phyloP scores from a whole-genome alignment of 306 rosid species.

The Fragaria vesca region DNA sequence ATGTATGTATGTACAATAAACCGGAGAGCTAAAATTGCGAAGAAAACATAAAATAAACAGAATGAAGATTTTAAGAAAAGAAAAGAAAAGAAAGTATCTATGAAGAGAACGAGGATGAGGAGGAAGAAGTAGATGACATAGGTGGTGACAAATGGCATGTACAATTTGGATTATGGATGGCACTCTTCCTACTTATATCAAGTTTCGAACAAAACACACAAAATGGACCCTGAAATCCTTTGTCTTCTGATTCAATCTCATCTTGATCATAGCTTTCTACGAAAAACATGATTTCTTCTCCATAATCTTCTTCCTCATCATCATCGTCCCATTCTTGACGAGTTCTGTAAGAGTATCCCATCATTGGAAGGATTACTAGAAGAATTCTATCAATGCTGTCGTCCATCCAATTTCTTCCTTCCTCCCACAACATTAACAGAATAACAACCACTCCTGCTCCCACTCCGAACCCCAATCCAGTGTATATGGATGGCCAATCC shows the following conservation, averaged over 20 bases:
- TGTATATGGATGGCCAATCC: constrained; percentile 65
- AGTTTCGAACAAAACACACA: constrained; percentile 76
- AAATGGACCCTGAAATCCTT: constrained; percentile 38
- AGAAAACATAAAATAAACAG: background rate
- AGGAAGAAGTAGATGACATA: constrained; percentile 47
- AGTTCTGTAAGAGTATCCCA: constrained; percentile 46
- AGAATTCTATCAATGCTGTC: constrained; percentile 49
- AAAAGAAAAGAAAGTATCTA: constrained; percentile 14
- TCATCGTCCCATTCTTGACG: constrained; percentile 30
- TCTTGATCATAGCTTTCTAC: constrained; percentile 19
- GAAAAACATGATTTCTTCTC: constrained; percentile 24
- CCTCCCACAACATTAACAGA: constrained; percentile 56
- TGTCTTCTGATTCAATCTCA: constrained; percentile 32
- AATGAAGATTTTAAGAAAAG: background rate
- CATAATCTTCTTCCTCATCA: constrained; percentile 29
- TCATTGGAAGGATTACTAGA: constrained; percentile 47
- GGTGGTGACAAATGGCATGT: constrained; percentile 43
- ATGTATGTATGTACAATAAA: background rate
- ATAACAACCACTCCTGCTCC: constrained; percentile 73
- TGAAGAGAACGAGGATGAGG: constrained; percentile 37
- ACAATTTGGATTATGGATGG: constrained; percentile 56
- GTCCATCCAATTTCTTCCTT: constrained; percentile 66
- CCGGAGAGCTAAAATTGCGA: background rate
- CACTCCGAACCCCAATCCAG: constrained; percentile 77
- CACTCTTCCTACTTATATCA: constrained; percentile 43